Base-by-base conservation (phyloP, 1,139 yeast genomes). In the Komagataea norvegica region DNA sequence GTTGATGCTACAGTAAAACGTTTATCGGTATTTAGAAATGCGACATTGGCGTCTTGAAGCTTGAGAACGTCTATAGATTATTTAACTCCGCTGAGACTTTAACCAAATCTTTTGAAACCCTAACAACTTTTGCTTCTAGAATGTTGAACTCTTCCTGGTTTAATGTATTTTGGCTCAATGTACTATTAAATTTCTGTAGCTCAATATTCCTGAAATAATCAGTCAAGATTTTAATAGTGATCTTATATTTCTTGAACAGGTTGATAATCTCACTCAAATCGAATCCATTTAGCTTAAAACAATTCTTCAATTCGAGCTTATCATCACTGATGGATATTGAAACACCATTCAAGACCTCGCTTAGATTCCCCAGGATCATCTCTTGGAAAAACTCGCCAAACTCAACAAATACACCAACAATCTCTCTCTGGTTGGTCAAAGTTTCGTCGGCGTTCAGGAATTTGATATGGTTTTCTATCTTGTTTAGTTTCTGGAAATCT, bases 401-500 rank as follows among this genome's bases (percentile, higher is more conserved):
- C 25, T 52, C 53, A 4, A 39, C 33, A 29, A 52, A 44, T 8
- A 45, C 44, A 5, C 38, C 38, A 8, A 49, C 20, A 14, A 52
- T 39, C 22, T 52, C 56, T 5, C 35, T 39, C 28, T 44, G 45
- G 5, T 43, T 47, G 0, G 55, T 50, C 17, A 40, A 30, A 2
- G 56, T 52, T 23, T 52, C 56, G 23, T 48, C 46, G 1, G 55
- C 54, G 19, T 38, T 44, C n/a, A 50, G 18, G 36, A 50, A 47
- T 27, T 43, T 34, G 18, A 49, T 33, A 24, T 50, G 55, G 2
- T 41, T 31, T 17, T 48, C 41, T 3, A 50, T 28, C 18, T 41
- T 43, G n/a, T 31, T 14, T 10, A 52, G 23, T 22, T 47, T 45
- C 7, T 20, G 31, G 7, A 41, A 23, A 15, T 49, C 52, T 2